Evolutionary conservation across 441 rosid genomes (phyloP).

Genomic region (Croton setiger): DNA sequence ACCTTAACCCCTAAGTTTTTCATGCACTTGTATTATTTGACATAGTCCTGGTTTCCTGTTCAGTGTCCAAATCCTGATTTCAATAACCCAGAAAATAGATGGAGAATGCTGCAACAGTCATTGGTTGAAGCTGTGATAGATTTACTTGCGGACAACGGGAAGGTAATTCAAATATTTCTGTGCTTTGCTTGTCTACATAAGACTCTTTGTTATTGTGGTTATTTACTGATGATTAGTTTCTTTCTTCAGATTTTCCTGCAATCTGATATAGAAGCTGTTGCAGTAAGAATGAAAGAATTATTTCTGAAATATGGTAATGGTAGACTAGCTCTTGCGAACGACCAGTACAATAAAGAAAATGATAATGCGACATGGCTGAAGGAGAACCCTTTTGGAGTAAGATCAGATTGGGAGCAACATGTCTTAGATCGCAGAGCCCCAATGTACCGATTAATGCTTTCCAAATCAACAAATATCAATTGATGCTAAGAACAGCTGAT

Average conservation of each 20-base stretch:
- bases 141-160: slow-evolving; percentile 54
- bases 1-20: background rate
- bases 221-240: slow-evolving; percentile 11
- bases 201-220: background rate
- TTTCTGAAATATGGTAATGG: slow-evolving; percentile 51
- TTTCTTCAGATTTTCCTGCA: slow-evolving; percentile 57
- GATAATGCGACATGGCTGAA: slow-evolving; percentile 40
- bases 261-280: slow-evolving; percentile 62
- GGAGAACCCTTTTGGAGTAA: slow-evolving; percentile 69
- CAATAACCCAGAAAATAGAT: slow-evolving; percentile 55
- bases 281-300: slow-evolving; percentile 53
- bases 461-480: slow-evolving; percentile 26
- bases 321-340: slow-evolving; percentile 32
- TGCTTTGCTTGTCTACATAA: background rate
- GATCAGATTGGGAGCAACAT: slow-evolving; percentile 76
- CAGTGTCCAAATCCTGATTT: slow-evolving; percentile 85
- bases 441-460: slow-evolving; percentile 65
- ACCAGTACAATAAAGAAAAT: slow-evolving; percentile 13
- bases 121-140: slow-evolving; percentile 61
- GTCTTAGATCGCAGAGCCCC: slow-evolving; percentile 52
- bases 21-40: background rate
- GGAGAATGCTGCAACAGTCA: slow-evolving; percentile 72
- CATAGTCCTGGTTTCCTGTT: slow-evolving; percentile 13
- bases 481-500: slow-evolving; percentile 2
- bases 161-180: slow-evolving; percentile 35